These are phyloP conservation scores for Penicillium sp. DNA, from an alignment of 2,329 filamentous ascomycete genomes.

Conservation along the genomic window DNA sequence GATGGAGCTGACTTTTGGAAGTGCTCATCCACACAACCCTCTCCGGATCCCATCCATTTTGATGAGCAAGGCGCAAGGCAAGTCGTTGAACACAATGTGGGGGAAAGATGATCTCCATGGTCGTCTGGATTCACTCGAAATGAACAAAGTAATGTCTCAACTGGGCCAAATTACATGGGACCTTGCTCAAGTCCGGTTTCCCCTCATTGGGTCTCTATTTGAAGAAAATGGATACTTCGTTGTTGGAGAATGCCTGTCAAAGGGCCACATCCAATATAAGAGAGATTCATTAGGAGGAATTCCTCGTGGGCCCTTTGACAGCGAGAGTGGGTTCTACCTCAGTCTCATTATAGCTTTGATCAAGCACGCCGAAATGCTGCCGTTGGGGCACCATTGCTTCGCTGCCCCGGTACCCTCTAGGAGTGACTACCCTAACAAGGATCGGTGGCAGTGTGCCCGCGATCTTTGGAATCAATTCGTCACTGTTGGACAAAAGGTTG, in stretches of 20 bases:
- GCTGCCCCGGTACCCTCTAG: neutral
- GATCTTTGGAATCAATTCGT: neutral
- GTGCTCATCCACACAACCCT: neutral
- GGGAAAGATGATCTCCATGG: neutral
- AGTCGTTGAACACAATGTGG: neutral
- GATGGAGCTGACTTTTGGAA: neutral
- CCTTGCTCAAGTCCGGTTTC: neutral
- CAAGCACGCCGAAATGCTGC: neutral
- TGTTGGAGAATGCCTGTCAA: conserved; percentile 1
- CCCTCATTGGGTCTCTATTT: neutral
- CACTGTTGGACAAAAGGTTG: neutral
- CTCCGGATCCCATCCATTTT: conserved; percentile 1
- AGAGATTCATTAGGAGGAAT: neutral
- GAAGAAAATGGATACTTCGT: neutral
- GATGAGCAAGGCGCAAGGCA: neutral
- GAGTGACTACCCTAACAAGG: neutral
- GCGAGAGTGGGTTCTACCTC: neutral
- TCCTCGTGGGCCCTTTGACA: neutral
- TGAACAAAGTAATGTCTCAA: neutral
- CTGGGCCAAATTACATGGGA: neutral
- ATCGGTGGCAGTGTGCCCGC: neutral
- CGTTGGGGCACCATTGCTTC: neutral
- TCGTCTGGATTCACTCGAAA: neutral
- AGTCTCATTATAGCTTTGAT: neutral
- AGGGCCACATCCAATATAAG: neutral